Evolutionary conservation across 805 yeast genomes (phyloP).

Genomic region (Monosporozyma solicola): DNA sequence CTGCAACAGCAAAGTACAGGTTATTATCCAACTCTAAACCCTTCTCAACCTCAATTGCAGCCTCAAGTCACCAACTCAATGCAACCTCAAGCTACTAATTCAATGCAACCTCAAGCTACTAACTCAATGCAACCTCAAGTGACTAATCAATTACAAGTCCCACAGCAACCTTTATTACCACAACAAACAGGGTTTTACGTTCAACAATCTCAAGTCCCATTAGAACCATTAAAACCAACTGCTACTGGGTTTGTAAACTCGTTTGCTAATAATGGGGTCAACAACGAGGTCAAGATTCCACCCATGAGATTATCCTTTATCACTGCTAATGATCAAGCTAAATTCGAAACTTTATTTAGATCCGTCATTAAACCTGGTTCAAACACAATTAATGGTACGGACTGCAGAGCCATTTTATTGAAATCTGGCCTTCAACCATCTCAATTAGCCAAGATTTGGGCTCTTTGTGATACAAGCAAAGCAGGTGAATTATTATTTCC

Average conservation of each 20-base stretch:
- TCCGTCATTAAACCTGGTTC: conserved; percentile 55
- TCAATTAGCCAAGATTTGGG: conserved; percentile 81
- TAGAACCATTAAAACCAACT: conserved; percentile 33
- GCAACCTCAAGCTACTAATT: conserved; percentile 24
- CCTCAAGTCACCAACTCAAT: conserved; percentile 9
- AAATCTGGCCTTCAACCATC: conserved; percentile 70
- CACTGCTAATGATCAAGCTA: conserved; percentile 74
- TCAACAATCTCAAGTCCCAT: conserved; percentile 24
- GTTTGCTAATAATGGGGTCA: conserved; percentile 39
- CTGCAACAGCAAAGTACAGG: conserved; percentile 35
- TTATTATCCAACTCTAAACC: conserved; percentile 26
- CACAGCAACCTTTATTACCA: conserved; percentile 20
- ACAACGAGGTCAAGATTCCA: conserved; percentile 57
- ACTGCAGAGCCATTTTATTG: conserved; percentile 71
- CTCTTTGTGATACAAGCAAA: conserved; percentile 77
- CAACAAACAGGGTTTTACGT: conserved; percentile 41
- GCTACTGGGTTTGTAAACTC: conserved; percentile 40
- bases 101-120: conserved; percentile 14
- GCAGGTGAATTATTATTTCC: conserved; percentile 85
- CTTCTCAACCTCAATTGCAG: conserved; percentile 12
- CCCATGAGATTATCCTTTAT: conserved; percentile 74
- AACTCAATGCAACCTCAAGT: conserved; percentile 4
- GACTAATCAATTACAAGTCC: conserved; percentile 3
- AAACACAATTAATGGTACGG: conserved; percentile 50
- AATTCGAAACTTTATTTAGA: conserved; percentile 77